A percentile compares a stretch with the other conserved stretches of the same genome.
Evolutionary conservation across 345 rosid species (phyloP).

Genomic region (Erodium maritimum): DNA sequence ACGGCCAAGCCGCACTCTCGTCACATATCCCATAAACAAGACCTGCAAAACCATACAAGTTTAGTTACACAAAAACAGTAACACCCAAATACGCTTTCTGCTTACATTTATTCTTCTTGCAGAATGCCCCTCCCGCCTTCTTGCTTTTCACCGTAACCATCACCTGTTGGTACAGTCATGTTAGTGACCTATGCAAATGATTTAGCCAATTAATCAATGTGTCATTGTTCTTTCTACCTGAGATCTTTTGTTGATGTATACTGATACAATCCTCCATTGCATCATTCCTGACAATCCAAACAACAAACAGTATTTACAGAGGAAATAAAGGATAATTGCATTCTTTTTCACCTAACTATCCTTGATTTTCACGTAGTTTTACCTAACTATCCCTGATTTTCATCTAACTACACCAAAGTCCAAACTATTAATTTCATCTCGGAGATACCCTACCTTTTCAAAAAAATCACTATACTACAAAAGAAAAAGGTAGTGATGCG

Average conservation of each 20-base stretch:
- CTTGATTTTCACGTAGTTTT: not conserved
- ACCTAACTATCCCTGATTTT: too few species aligned
- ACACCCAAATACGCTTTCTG: not conserved
- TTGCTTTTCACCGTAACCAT: conserved; percentile 68
- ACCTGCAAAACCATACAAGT: conserved; percentile 23
- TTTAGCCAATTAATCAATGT: not conserved
- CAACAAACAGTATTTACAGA: not conserved
- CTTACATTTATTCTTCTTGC: conserved; percentile 77
- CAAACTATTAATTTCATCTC: too few species aligned
- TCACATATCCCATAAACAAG: conserved; percentile 73
- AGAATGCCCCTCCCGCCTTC: conserved; percentile 87
- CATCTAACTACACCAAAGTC: too few species aligned
- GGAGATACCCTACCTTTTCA: too few species aligned
- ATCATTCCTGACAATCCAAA: conserved; percentile 40
- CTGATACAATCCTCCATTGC: conserved; percentile 47
- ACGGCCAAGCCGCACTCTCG: conserved; percentile 79
- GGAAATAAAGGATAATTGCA: not conserved
- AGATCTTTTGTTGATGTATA: conserved; percentile 64
- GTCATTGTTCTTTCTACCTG: conserved; percentile 34
- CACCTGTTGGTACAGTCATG: conserved; percentile 30
- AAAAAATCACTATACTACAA: too few species aligned
- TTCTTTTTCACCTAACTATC: not conserved
- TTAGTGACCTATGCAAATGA: not conserved
- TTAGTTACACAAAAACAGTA: not conserved
- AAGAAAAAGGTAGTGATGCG: too few species aligned